phyloP scores from a whole-genome alignment of 1,139 yeast species.

The Geotrichum histeridarum region DNA sequence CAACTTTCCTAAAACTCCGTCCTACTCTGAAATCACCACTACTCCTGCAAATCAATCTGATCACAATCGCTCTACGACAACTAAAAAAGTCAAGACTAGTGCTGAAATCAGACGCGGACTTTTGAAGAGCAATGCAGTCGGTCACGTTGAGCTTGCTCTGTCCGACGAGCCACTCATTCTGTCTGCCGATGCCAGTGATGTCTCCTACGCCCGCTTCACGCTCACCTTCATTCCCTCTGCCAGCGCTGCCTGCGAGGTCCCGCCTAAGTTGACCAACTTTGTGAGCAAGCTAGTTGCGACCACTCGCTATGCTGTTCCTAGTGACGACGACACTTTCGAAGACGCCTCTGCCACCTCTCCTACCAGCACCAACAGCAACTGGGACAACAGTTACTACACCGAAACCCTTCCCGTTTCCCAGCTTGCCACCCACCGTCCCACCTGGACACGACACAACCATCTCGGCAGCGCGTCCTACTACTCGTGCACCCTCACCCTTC shows the following conservation, averaged over 20 bases:
- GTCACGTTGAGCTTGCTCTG: not conserved
- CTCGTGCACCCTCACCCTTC: not conserved
- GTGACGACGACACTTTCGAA: not conserved
- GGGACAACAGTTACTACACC: not conserved
- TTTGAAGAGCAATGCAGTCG: not conserved
- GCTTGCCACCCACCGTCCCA: not conserved
- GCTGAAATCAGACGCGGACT: conserved; percentile 1
- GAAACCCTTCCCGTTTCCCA: not conserved
- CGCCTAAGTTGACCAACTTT: not conserved
- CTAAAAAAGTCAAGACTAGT: not conserved
- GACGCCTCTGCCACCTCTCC: not conserved
- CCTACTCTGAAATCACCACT: not conserved
- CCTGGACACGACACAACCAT: not conserved
- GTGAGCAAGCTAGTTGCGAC: not conserved
- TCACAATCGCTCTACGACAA: not conserved
- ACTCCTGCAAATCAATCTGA: no score
- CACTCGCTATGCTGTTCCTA: not conserved
- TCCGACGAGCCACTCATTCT: not conserved
- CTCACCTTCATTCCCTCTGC: not conserved
- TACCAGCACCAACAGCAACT: not conserved
- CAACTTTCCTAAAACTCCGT: not conserved
- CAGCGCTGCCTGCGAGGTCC: not conserved
- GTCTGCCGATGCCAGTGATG: not conserved
- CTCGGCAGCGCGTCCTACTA: not conserved
- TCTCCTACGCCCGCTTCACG: not conserved